phyloP scores from a whole-genome alignment of 495 filamentous ascomycete species.

The Penicillium canariense region DNA sequence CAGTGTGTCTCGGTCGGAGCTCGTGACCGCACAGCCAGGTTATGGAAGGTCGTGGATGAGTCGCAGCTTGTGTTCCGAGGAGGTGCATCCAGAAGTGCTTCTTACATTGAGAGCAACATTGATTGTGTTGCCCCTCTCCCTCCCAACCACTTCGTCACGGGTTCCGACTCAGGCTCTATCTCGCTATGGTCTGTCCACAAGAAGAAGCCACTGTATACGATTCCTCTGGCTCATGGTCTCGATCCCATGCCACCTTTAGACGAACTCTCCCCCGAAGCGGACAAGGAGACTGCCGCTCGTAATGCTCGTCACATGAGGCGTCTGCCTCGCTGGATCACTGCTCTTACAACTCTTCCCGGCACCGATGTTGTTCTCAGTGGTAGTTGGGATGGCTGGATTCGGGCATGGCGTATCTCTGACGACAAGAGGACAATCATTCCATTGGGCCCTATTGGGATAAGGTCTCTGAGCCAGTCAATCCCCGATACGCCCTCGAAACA shows the following conservation, averaged over 20 bases:
- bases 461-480: constrained; percentile 8
- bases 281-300: constrained; percentile 60
- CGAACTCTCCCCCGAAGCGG: constrained; percentile 66
- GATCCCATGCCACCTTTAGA: constrained; percentile 62
- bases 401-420: constrained; percentile 78
- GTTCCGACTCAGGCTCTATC: constrained; percentile 82
- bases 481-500: constrained; percentile 41
- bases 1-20: constrained; percentile 87
- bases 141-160: constrained; percentile 87
- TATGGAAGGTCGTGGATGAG: constrained; percentile 97
- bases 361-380: constrained; percentile 85
- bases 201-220: constrained; percentile 87
- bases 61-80: constrained; percentile 93
- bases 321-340: constrained; percentile 82
- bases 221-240: constrained; percentile 79
- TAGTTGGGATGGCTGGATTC: constrained; percentile 87
- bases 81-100: constrained; percentile 54
- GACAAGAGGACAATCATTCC: constrained; percentile 78
- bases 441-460: constrained; percentile 62
- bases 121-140: constrained; percentile 88
- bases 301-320: constrained; percentile 41
- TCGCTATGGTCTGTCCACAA: constrained; percentile 88
- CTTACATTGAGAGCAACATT: constrained; percentile 77
- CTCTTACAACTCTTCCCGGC: constrained; percentile 78
- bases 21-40: constrained; percentile 84